Percentiles rank a stretch among this genome's conserved stretches.
Evolutionary conservation across 1,284 basidiomycete genomes (phyloP).

Genomic region (Leccinum pachyderme): DNA sequence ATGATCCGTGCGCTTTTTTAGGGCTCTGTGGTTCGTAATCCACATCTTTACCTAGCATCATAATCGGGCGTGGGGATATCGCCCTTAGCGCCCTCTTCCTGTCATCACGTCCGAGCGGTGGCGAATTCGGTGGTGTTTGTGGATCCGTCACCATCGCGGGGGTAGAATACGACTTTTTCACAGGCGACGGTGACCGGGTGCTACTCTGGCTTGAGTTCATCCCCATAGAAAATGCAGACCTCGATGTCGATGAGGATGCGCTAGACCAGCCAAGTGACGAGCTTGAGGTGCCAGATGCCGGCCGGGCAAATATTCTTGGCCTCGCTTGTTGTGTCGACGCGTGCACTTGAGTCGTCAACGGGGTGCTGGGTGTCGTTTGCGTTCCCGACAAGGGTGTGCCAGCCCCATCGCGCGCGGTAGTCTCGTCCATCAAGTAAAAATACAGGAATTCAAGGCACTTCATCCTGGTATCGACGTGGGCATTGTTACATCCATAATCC

Average conservation of each 20-base stretch:
- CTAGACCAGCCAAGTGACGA: constrained; percentile 38
- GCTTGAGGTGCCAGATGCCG: constrained; percentile 17
- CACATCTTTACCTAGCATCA: constrained; percentile 66
- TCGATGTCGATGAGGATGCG: constrained; percentile 40
- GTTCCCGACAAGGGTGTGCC: constrained; percentile 8
- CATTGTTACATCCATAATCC: not conserved
- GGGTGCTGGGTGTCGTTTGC: constrained; percentile 26
- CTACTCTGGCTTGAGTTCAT: constrained; percentile 39
- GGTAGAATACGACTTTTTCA: constrained; percentile 34
- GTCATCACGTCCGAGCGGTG: constrained; percentile 23
- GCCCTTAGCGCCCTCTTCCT: constrained; percentile 20
- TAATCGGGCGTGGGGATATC: constrained; percentile 44
- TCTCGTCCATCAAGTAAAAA: constrained; percentile 87
- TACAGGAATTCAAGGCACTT: constrained; percentile 92
- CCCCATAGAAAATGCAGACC: constrained; percentile 42
- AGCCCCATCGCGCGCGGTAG: constrained; percentile 26
- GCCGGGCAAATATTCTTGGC: constrained; percentile 27
- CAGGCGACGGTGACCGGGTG: constrained; percentile 24
- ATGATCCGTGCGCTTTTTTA: constrained; percentile 41
- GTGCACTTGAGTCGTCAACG: constrained; percentile 35
- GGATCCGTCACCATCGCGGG: constrained; percentile 15
- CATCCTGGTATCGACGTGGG: constrained; percentile 57
- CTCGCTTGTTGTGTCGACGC: constrained; percentile 26
- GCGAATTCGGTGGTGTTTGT: constrained; percentile 36
- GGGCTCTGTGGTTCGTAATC: constrained; percentile 71